Evolutionary conservation across 129 eudicot species (phyloP), one percentile per base, ranked within the genome.

Genomic region (Flaveria brownii): DNA sequence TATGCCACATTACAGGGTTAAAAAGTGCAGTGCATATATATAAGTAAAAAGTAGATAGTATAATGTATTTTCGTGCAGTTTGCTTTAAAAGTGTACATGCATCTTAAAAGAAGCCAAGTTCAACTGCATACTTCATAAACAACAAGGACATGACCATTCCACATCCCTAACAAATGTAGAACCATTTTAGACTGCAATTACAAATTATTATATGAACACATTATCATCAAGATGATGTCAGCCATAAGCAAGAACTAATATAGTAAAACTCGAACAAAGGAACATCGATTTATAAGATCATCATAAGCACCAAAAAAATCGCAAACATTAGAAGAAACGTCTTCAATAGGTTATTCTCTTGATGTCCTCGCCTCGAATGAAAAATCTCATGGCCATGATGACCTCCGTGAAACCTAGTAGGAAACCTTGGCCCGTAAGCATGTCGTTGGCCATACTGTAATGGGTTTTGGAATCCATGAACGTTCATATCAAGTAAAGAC

Each of bases 401-500:
- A 10, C 74, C 73, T 41, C 84, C 84, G 62, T 84, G 90, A 78
- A 72, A 80, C n/a, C 79, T 74, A 26, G 77, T 66, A 2, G 76
- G 6, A 72, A 77, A 83, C 30, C 89, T 89, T 20, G 81, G 77
- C 14, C 82, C 84, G 36, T 71, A 81, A 25, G 74, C 92, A 41
- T 81, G 70, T 41, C 89, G 71, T 11, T 78, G 75, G 75, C 86
- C 88, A 69, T 85, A 81, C 14, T 75, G 77, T 43, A 74, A 64
- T 8, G 80, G 84, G 66, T 73, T 76, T 9, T 86, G 80, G 56
- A 85, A 78, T 4, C 93, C 91, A 63, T 81, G 80, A 77, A 86
- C 87, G 77, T 92, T 86, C 50, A 86, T 80, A 75, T 86, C 88
- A 71, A 89, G 73, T 49, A 89, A 74, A 45, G 91, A 84, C 1